A percentile compares a stretch with the other conserved stretches of the same genome.
Conservation (phyloP, 208 protist species). For the Leishmania major region DNA sequence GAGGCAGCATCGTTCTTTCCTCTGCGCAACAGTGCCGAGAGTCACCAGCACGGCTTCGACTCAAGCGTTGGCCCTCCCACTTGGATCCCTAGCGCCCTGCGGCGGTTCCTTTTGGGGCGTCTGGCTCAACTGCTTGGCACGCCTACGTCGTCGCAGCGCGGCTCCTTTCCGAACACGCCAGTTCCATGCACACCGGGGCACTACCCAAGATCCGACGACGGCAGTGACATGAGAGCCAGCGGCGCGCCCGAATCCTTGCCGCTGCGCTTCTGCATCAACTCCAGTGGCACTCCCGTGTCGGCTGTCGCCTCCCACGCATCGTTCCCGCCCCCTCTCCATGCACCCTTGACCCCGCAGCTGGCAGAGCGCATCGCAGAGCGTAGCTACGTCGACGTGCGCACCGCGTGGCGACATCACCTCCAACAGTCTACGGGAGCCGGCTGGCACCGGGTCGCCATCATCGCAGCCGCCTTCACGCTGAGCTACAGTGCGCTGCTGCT, state of each 20-base stretch:
- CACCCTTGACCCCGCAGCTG: conserved; percentile 20
- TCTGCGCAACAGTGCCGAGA: neutral
- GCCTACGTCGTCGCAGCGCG: neutral
- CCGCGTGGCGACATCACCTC: conserved; percentile 47
- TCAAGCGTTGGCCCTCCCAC: neutral
- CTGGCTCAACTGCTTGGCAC: neutral
- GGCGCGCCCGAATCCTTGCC: neutral
- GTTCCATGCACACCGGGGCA: neutral
- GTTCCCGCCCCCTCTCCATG: neutral
- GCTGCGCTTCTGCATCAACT: neutral
- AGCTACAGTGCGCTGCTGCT: conserved; percentile 36
- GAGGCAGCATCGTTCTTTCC: neutral
- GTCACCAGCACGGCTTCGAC: neutral
- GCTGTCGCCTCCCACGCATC: neutral
- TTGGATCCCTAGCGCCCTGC: neutral
- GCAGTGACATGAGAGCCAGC: neutral
- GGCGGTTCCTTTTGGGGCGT: neutral
- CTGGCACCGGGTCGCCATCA: conserved; percentile 47
- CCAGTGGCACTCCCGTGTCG: neutral
- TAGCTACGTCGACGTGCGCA: conserved; percentile 47
- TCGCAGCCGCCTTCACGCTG: conserved; percentile 30
- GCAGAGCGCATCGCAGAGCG: conserved; percentile 38
- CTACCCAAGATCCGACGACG: neutral
- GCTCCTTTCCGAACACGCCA: neutral
- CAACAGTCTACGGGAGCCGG: conserved; percentile 40